Percentiles rank a stretch among this genome's conserved stretches.
phyloP scores from a whole-genome alignment of 495 filamentous ascomycete genomes.

The Penicillium fimorum region DNA sequence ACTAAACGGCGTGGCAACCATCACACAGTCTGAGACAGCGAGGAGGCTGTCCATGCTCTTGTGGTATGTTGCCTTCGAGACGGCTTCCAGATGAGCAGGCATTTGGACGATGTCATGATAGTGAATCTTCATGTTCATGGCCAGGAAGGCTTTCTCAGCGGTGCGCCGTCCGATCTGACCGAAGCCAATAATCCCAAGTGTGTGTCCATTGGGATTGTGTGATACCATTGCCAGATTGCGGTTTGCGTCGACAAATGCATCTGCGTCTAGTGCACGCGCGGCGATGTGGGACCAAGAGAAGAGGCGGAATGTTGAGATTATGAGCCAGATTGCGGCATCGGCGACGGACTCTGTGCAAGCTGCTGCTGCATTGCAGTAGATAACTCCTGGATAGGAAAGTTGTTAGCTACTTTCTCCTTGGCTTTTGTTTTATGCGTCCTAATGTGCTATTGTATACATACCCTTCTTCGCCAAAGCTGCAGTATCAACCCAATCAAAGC shows the following conservation, averaged over 20 bases:
- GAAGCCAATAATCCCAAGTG: conserved; percentile 63
- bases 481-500: conserved; percentile 76
- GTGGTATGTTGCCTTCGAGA: conserved; percentile 49
- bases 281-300: conserved; percentile 61
- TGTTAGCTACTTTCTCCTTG: background rate
- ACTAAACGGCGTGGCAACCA: conserved; percentile 65
- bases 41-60: conserved; percentile 53
- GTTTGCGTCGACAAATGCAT: conserved; percentile 56
- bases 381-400: conserved; percentile 48
- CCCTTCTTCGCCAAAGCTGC: conserved; percentile 64
- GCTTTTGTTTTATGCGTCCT: background rate
- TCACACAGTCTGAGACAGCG: conserved; percentile 57
- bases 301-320: conserved; percentile 64
- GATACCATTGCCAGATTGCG: conserved; percentile 52
- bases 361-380: conserved; percentile 68
- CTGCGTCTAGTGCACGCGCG: conserved; percentile 26
- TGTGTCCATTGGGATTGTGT: conserved; percentile 47
- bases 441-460: conserved; percentile 31
- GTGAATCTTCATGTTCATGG: conserved; percentile 66
- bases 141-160: conserved; percentile 57
- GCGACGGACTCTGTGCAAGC: conserved; percentile 67
- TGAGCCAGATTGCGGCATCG: conserved; percentile 58
- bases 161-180: conserved; percentile 69
- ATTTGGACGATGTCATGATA: conserved; percentile 68
- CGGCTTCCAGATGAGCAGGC: conserved; percentile 27